phyloP scores from a whole-genome alignment of 2,329 filamentous ascomycete genomes.

The Emmonsiellopsis sp. region DNA sequence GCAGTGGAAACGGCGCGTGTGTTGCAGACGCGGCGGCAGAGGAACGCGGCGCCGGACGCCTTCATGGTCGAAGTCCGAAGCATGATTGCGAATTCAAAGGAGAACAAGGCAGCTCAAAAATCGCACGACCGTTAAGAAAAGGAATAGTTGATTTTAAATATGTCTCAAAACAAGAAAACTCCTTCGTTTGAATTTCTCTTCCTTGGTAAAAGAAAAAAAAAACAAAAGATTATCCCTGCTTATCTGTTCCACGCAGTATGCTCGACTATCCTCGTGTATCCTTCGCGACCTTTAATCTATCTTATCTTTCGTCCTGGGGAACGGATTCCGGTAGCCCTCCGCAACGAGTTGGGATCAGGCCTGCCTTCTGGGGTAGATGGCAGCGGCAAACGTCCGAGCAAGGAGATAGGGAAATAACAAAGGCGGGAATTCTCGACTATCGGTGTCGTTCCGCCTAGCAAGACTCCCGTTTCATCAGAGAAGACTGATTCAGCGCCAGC shows the following conservation, averaged over 20 bases:
- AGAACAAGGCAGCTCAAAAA: not conserved
- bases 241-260: not conserved
- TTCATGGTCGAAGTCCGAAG: conserved; percentile 23
- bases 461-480: conserved; percentile 13
- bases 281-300: not conserved
- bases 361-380: no score
- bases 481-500: conserved; percentile 6
- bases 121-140: not conserved
- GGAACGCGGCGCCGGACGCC: conserved; percentile 26
- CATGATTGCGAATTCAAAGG: conserved; percentile 5
- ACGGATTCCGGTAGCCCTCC: no score
- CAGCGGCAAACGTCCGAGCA: not conserved
- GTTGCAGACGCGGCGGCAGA: conserved; percentile 25
- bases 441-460: conserved; percentile 13
- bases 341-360: no score
- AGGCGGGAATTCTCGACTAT: conserved; percentile 14
- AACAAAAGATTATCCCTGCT: conserved; percentile 4
- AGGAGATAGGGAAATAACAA: not conserved
- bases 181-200: not conserved
- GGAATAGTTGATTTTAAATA: not conserved
- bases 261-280: not conserved
- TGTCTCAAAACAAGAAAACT: no score
- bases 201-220: not conserved
- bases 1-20: conserved; percentile 7
- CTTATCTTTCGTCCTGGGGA: no score